Evolutionary conservation across 1,284 basidiomycete genomes (phyloP).

Genomic region (Marasmius tenuissimus): DNA sequence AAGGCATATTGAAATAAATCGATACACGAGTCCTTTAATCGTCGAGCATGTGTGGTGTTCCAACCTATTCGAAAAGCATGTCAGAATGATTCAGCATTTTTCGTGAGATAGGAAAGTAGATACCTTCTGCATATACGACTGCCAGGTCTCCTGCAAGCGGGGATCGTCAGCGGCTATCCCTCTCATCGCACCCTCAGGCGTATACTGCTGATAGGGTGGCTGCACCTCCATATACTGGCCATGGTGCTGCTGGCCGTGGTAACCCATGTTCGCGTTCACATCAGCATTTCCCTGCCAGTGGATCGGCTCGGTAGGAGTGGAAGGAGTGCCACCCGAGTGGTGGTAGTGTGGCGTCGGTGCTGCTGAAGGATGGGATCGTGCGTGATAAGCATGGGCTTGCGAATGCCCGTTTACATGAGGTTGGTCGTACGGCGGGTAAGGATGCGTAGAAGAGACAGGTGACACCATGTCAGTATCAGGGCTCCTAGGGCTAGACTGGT

Average conservation of each 20-base stretch:
- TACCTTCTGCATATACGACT: conserved; percentile 54
- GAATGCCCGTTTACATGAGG: not conserved
- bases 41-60: not conserved
- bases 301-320: too few relatives aligned
- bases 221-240: conserved; percentile 11
- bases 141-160: conserved; percentile 59
- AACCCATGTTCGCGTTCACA: not conserved
- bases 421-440: conserved; percentile 7
- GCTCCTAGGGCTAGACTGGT: conserved; percentile 1
- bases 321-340: too few relatives aligned
- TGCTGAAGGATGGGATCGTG: too few relatives aligned
- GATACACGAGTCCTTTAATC: not conserved
- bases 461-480: conserved; percentile 6
- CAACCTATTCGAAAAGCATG: not conserved
- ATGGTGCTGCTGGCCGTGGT: conserved; percentile 2
- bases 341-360: too few relatives aligned
- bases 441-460: conserved; percentile 14
- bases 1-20: not conserved
- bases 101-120: not conserved
- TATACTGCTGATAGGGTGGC: conserved; percentile 29
- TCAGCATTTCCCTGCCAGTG: not conserved
- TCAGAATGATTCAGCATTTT: not conserved
- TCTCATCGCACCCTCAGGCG: conserved; percentile 37
- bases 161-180: conserved; percentile 49
- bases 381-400: too few relatives aligned